Evolutionary conservation across 75 land plant species (phyloP).

Genomic region (Pinus tabuliformis): DNA sequence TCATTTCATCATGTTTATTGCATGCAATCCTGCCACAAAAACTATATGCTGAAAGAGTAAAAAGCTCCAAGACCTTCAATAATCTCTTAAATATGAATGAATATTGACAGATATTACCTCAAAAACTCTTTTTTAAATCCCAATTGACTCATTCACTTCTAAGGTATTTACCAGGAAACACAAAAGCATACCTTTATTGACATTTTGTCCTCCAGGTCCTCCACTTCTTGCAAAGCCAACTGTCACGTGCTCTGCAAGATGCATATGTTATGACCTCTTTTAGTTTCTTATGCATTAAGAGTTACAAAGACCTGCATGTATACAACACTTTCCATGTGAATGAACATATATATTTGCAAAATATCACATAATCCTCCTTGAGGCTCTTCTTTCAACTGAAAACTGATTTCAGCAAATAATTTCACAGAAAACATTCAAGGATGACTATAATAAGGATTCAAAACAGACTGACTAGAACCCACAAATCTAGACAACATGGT

Average conservation of each 20-base stretch:
- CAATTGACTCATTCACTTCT: slow-evolving; percentile 2
- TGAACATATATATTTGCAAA: neutral
- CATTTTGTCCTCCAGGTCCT: slow-evolving; percentile 98
- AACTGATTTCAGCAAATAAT: no score
- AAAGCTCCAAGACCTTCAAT: neutral
- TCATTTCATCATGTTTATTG: no score
- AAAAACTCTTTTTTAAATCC: neutral
- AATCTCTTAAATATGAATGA: neutral
- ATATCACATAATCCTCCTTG: neutral
- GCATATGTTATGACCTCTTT: neutral
- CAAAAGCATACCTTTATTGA: slow-evolving; percentile 70
- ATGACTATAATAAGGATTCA: neutral
- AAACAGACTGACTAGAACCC: neutral
- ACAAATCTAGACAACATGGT: neutral
- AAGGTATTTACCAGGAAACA: neutral
- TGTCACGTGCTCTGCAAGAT: slow-evolving; percentile 74
- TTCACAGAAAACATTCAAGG: neutral
- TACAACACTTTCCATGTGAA: neutral
- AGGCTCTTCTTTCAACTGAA: neutral
- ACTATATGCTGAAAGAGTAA: neutral
- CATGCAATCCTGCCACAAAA: no score
- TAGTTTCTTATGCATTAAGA: neutral
- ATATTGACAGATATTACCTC: neutral
- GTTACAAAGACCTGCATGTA: neutral
- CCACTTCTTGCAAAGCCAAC: slow-evolving; percentile 97